A percentile compares a stretch with the other conserved stretches of the same genome.
Conservation (phyloP, 345 rosid genomes). For the Salix purpurea region DNA sequence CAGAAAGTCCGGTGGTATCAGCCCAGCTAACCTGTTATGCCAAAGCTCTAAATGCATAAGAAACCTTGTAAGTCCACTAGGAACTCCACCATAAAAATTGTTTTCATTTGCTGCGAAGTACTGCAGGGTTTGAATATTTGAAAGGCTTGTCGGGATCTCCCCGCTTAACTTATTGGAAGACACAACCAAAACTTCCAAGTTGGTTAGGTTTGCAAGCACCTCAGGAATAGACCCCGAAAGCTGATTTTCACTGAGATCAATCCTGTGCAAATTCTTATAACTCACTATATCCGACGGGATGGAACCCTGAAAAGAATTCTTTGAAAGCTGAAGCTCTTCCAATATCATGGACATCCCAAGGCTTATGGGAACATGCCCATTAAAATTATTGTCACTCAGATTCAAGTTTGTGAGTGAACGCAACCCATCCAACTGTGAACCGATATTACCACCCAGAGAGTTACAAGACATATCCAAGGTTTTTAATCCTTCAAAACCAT, state of each 20-base stretch:
- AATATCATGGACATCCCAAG: constrained; percentile 34
- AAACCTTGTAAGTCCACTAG: constrained; percentile 40
- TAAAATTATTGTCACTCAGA: constrained; percentile 37
- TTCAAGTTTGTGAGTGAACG: constrained; percentile 40
- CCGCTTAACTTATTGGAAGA: constrained; percentile 48
- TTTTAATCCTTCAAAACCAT: constrained; percentile 44
- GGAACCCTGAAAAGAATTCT: constrained; percentile 34
- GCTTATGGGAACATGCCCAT: constrained; percentile 40
- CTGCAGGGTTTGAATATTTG: constrained; percentile 34
- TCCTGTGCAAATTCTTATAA: constrained; percentile 29
- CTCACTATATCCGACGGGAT: constrained; percentile 42
- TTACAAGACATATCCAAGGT: constrained; percentile 58
- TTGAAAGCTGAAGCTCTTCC: constrained; percentile 47
- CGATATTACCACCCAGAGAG: constrained; percentile 25
- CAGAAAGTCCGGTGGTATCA: constrained; percentile 48
- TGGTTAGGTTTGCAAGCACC: constrained; percentile 43
- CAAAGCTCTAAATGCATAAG: constrained; percentile 53
- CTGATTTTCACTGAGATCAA: constrained; percentile 52
- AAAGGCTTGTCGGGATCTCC: constrained; percentile 39
- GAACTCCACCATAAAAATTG: constrained; percentile 40
- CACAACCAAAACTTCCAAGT: constrained; percentile 41
- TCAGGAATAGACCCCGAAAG: constrained; percentile 48
- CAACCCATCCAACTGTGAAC: constrained; percentile 45
- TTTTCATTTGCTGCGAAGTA: constrained; percentile 65
- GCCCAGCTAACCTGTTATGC: constrained; percentile 42